Percentiles rank a stretch among this genome's conserved stretches.
Conservation (phyloP, 345 rosid genomes). For the Camelina sativa region DNA sequence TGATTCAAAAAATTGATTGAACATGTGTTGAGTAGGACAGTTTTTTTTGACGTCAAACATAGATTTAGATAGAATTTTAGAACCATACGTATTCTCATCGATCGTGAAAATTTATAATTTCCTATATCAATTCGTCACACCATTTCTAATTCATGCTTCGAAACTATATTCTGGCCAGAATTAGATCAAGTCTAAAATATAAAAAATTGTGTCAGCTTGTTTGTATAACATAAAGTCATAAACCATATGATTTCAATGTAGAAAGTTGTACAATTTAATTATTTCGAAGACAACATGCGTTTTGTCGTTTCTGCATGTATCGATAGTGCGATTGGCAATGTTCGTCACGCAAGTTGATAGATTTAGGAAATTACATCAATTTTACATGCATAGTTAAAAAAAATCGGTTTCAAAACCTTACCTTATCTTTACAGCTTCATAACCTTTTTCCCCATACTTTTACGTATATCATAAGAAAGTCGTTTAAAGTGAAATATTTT, state of each 20-base stretch:
- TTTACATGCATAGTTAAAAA: not conserved
- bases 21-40: not conserved
- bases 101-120: not conserved
- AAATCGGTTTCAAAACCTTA: not conserved
- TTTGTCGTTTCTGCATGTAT: slow-evolving; percentile 39
- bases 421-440: slow-evolving; percentile 8
- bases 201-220: slow-evolving; percentile 4
- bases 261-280: slow-evolving; percentile 22
- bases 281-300: slow-evolving; percentile 23
- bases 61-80: not conserved
- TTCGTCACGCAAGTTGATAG: slow-evolving; percentile 38
- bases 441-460: not conserved
- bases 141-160: not conserved
- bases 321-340: slow-evolving; percentile 32
- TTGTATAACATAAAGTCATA: slow-evolving; percentile 23
- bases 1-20: not conserved
- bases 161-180: slow-evolving; percentile 6
- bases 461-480: not conserved
- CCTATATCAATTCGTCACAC: not conserved
- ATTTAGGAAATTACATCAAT: not conserved
- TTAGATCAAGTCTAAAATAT: not conserved
- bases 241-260: slow-evolving; percentile 12
- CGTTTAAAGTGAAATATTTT: not conserved
- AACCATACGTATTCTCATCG: not conserved
- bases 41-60: not conserved